phyloP scores from a whole-genome alignment of 441 rosid genomes.

The Aleurites moluccanus region DNA sequence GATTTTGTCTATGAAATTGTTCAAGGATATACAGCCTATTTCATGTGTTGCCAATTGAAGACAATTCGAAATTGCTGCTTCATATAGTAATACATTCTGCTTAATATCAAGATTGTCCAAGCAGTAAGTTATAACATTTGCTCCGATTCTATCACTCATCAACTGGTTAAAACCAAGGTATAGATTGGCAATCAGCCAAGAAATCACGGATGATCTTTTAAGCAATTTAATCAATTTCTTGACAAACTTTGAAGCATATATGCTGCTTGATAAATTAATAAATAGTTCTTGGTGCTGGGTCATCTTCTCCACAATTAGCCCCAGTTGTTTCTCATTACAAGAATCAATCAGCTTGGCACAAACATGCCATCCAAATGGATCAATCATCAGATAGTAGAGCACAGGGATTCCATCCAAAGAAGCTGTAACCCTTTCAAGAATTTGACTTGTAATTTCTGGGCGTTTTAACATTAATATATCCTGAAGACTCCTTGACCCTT shows the following conservation, averaged over 20 bases:
- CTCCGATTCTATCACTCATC: slow-evolving; percentile 25
- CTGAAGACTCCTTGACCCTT: slow-evolving; percentile 21
- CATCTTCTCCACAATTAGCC: slow-evolving; percentile 11
- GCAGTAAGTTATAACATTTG: slow-evolving; percentile 21
- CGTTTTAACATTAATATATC: not conserved
- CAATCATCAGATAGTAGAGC: slow-evolving; percentile 25
- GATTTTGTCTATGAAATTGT: slow-evolving; percentile 26
- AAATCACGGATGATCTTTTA: slow-evolving; percentile 19
- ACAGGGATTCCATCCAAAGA: not conserved
- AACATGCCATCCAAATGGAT: slow-evolving; percentile 25
- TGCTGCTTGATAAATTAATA: not conserved
- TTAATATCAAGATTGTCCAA: not conserved
- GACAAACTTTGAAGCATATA: slow-evolving; percentile 22
- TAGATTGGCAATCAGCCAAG: slow-evolving; percentile 7
- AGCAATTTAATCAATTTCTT: slow-evolving; percentile 29
- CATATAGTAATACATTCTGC: slow-evolving; percentile 18
- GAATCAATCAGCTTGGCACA: slow-evolving; percentile 26
- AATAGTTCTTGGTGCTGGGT: not conserved
- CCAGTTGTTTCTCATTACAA: slow-evolving; percentile 17
- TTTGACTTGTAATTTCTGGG: not conserved
- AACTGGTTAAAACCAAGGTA: slow-evolving; percentile 9
- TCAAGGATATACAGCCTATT: slow-evolving; percentile 32
- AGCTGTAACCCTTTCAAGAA: slow-evolving; percentile 17
- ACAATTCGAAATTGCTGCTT: slow-evolving; percentile 13
- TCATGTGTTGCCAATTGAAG: slow-evolving; percentile 22